Base-by-base conservation (phyloP, 1,284 basidiomycete genomes). In the Ustilago crameri region DNA sequence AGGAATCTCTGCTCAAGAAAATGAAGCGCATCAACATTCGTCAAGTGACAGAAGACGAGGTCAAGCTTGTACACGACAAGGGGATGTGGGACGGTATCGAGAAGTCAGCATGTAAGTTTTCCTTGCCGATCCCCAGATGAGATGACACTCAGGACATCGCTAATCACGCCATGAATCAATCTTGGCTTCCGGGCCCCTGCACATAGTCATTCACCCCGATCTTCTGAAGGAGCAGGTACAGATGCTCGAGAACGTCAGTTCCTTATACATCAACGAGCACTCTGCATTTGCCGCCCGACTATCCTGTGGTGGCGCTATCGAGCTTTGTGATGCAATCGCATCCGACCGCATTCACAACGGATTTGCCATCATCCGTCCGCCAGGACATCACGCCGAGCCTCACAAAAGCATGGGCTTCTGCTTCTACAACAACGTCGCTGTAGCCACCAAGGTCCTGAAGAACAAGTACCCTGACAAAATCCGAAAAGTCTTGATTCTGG, bases 321-420 rank as follows among this genome's bases (percentile, higher is more conserved):
- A 97, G 83, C 91, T 94, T 8, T 89, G 90, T 79, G 86, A 93
- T 17, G 90, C 93, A 1, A 95, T 98, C 24, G 93, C 93, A 37
- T 88, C 89, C 24, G 89, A 90, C 5, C 87, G 90, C 70, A 87
- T 98, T 34, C 88, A 90, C 74, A 98, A 95, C 81, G 88, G 92
- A 0, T 92, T 99, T 79, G 96, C 96, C 1, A 93, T 98, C 72
- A 93, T 98, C 34, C 89, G 96, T 23, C 96, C 96, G 10, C 96
- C 96, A 0, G 96, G 96, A 0, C 96, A 99, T 83, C 96, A 99
- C 79, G 95, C 96, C 18, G 96, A 99, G 84, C 96, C 96, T 2
- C 91, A 95, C 71, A 91, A 94, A 82, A 92, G 93, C 79, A 97
- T 97, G 92, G 96, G 96, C 0, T 99, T 99, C 84, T 98, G 96